phyloP scores from a whole-genome alignment of 2,329 filamentous ascomycete species.

The Fusarium pseudoanthophilum region DNA sequence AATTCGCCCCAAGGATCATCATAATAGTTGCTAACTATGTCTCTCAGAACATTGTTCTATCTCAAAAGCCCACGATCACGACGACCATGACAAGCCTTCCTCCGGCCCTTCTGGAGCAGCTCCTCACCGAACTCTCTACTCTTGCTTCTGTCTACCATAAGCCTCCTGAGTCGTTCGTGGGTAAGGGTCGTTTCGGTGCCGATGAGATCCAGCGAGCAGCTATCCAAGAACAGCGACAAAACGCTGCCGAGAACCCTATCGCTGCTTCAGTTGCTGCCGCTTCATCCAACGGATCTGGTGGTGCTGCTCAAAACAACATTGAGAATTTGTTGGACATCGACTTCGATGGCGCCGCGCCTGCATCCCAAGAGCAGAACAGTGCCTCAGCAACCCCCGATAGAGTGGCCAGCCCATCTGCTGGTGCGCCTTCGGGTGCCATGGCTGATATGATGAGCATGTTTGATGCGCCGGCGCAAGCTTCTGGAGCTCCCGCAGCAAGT shows the following conservation, averaged over 20 bases:
- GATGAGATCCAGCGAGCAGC: slow-evolving; percentile 95
- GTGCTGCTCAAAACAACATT: slow-evolving; percentile 75
- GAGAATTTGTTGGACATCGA: slow-evolving; percentile 97
- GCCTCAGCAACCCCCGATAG: slow-evolving; percentile 73
- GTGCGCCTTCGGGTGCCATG: slow-evolving; percentile 59
- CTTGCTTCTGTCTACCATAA: slow-evolving; percentile 98
- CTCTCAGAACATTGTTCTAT: slow-evolving; percentile 80
- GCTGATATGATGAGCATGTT: slow-evolving; percentile 77
- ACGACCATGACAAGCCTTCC: slow-evolving; percentile 94
- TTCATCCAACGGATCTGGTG: slow-evolving; percentile 71
- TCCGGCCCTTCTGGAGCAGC: slow-evolving; percentile 82
- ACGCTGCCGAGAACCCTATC: slow-evolving; percentile 92
- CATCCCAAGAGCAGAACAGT: slow-evolving; percentile 75
- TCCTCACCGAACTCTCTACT: slow-evolving; percentile 92
- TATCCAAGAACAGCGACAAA: slow-evolving; percentile 94
- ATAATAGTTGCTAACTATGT: background rate
- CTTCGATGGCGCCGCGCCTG: slow-evolving; percentile 91
- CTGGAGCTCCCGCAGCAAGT: slow-evolving; percentile 52
- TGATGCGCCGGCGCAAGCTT: slow-evolving; percentile 70
- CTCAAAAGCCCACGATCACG: slow-evolving; percentile 92
- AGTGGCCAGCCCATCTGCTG: slow-evolving; percentile 69
- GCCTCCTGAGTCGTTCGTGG: slow-evolving; percentile 96
- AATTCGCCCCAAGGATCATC: background rate
- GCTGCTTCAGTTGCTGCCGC: slow-evolving; percentile 83
- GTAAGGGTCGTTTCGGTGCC: slow-evolving; percentile 91